Percentiles rank a stretch among this genome's conserved stretches.
Conservation (phyloP, 139 green algal genomes). For the Parachlorella kessleri region DNA sequence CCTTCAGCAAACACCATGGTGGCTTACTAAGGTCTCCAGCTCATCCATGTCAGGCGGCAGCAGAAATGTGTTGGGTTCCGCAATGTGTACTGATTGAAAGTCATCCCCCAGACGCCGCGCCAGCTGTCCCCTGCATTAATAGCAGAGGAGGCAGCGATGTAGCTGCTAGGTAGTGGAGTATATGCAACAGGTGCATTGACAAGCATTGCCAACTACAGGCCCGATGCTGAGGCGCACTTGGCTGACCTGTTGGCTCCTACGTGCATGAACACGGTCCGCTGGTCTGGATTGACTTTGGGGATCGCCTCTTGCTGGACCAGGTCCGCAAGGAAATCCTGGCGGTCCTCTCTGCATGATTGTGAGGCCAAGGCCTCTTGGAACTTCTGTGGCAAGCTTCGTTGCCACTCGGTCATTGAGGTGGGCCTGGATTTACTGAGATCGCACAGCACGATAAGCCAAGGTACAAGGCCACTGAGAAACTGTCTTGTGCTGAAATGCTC, state of each 20-base stretch:
- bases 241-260: neutral
- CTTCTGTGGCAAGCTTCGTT: too few species aligned
- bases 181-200: too few species aligned
- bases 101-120: neutral
- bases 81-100: neutral
- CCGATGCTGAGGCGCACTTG: too few species aligned
- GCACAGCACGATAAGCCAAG: too few species aligned
- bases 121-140: neutral
- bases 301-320: neutral
- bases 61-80: neutral
- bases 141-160: too few species aligned
- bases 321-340: neutral
- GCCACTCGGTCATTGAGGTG: too few species aligned
- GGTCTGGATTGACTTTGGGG: neutral
- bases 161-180: too few species aligned
- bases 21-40: neutral
- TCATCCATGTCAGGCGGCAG: neutral
- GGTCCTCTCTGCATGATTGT: neutral
- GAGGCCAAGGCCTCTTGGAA: neutral
- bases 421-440: too few species aligned
- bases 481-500: too few species aligned
- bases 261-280: neutral
- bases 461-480: too few species aligned
- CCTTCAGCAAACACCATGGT: too few species aligned
- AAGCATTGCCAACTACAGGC: too few species aligned